A percentile compares a stretch with the other conserved stretches of the same genome.
phyloP scores from a whole-genome alignment of 495 filamentous ascomycete species.

The Amorphotheca resinae region DNA sequence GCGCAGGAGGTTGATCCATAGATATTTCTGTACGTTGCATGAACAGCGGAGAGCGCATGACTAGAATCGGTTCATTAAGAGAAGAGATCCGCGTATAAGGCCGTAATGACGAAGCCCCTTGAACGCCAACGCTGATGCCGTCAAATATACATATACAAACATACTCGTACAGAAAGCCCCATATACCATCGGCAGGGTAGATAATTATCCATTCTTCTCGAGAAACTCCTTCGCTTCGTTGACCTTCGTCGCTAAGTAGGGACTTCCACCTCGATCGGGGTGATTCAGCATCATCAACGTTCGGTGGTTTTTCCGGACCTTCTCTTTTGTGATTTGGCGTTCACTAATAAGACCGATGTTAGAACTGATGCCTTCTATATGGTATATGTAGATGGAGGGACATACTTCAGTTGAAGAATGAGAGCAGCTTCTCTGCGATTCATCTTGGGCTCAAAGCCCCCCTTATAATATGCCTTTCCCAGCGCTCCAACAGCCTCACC shows the following conservation, averaged over 20 bases:
- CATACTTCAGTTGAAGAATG: slow-evolving; percentile 83
- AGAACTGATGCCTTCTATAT: not conserved
- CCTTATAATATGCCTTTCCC: slow-evolving; percentile 90
- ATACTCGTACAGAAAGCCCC: too few relatives aligned
- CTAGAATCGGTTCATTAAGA: not conserved
- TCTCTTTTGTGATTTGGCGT: slow-evolving; percentile 73
- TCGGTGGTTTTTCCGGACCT: slow-evolving; percentile 90
- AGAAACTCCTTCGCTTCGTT: slow-evolving; percentile 96
- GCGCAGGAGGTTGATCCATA: too few relatives aligned
- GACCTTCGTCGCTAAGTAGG: slow-evolving; percentile 92
- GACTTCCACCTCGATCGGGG: slow-evolving; percentile 91
- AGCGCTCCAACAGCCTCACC: slow-evolving; percentile 60
- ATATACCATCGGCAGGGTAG: not conserved
- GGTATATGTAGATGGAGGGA: slow-evolving; percentile 11
- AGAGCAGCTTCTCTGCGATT: slow-evolving; percentile 79
- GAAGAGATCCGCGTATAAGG: slow-evolving; percentile 11
- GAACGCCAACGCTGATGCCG: slow-evolving; percentile 8
- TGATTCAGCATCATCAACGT: slow-evolving; percentile 97
- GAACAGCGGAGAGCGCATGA: too few relatives aligned
- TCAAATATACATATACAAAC: not conserved
- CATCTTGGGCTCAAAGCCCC: slow-evolving; percentile 92
- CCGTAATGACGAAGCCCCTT: slow-evolving; percentile 8
- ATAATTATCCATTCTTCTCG: slow-evolving; percentile 49
- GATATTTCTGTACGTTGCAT: too few relatives aligned
- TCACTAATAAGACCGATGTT: slow-evolving; percentile 43